A percentile compares a stretch with the other conserved stretches of the same genome.
Evolutionary conservation across 805 yeast genomes (phyloP).

Genomic region (Ogataea parapolymorpha): DNA sequence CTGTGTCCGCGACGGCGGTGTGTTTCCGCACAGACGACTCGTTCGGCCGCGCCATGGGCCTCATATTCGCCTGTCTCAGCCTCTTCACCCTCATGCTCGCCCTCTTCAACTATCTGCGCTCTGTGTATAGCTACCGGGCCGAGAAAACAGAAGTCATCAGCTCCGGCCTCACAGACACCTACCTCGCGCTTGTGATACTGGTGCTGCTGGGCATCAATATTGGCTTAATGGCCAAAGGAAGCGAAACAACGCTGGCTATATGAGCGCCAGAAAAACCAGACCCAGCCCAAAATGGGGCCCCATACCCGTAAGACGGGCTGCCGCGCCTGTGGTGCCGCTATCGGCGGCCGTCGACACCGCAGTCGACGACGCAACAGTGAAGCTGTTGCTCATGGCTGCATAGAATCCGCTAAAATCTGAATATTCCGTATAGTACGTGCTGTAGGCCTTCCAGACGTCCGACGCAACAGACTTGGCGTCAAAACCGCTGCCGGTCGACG

Average conservation of each 20-base stretch:
- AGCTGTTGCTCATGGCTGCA: conserved; percentile 2
- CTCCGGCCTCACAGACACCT: conserved; percentile 33
- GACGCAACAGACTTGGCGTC: conserved; percentile 3
- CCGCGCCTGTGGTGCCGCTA: background rate
- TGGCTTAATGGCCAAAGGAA: conserved; percentile 20
- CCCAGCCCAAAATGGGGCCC: background rate
- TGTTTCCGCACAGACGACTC: conserved; percentile 41
- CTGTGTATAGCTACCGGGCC: conserved; percentile 42
- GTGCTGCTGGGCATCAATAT: conserved; percentile 37
- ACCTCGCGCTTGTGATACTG: conserved; percentile 34
- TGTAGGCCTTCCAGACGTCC: conserved; percentile 8
- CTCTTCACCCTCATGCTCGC: conserved; percentile 37
- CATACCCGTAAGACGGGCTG: background rate
- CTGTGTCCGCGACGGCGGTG: conserved; percentile 46
- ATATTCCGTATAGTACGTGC: conserved; percentile 4
- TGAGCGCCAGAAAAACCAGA: conserved; percentile 1
- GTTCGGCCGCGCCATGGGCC: conserved; percentile 7
- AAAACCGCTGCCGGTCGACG: background rate
- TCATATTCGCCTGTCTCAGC: conserved; percentile 36
- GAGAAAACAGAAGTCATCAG: conserved; percentile 40
- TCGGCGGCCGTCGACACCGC: background rate
- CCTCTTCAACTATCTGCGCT: conserved; percentile 40
- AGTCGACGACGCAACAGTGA: conserved; percentile 2
- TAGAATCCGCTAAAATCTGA: conserved; percentile 8
- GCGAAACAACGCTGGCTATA: conserved; percentile 4